Base-by-base conservation (phyloP, 176 grass and related monocot genomes). In the Carex kokanica region DNA sequence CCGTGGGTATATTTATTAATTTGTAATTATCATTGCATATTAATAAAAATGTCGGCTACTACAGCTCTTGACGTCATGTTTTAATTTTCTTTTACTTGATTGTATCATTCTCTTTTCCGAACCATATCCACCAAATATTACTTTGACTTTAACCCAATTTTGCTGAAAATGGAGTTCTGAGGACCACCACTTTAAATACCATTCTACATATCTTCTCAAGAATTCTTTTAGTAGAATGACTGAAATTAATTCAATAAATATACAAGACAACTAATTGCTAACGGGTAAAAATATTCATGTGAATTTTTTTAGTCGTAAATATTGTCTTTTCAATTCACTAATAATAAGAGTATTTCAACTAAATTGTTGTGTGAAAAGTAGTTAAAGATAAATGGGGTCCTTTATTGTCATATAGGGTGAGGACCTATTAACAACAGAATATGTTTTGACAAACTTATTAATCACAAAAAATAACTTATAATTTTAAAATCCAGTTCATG, bases 161-260 rank as follows among this genome's bases (percentile, higher is more conserved):
- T 38, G 18, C 24, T 63, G 56, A 56, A 63, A 81, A 81, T 81
- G 17, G 78, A 81, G 8, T 41, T 63, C 41, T 60, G 7, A 62
- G 78, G 78, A 81, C 78, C 78, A 81, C 78, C 78, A 81, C 55
- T 80, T 80, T 34, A 8, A 60, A 60, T 54, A 79, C 17, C 32
- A 13, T 60, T 80, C 34, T 38, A 38, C 4, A 38, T 38, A 6
- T 34, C 56, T 80, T 60, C 55, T 60, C 78, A 14, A 17, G 23
- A 80, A 61, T 60, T 57, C 16, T 80, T 59, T 36, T 11, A 40
- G 77, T 41, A 72, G 67, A 72, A 72, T 72, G 59, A 23, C 20
- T 15, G 41, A 51, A 49, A 53, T 51, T 52, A 53, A 75, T 53
- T 49, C 71, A 75, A 71, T 15, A 54, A 75, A 29, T 29, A 52